A percentile compares a stretch with the other conserved stretches of the same genome.
Evolutionary conservation across 805 yeast species (phyloP).

Genomic region (Teunomyces cretensis): DNA sequence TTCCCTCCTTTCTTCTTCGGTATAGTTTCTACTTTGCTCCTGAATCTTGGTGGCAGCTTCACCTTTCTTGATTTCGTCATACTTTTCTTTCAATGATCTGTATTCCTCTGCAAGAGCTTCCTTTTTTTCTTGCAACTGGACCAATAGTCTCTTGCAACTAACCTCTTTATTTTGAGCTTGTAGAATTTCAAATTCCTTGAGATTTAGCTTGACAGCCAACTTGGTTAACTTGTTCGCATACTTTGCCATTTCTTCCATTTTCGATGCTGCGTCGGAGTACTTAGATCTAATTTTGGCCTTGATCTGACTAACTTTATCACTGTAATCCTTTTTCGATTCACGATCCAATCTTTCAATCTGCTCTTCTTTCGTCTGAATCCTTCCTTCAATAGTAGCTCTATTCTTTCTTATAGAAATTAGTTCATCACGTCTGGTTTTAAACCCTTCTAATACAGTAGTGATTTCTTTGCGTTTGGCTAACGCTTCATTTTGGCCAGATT

Average conservation of each 20-base stretch:
- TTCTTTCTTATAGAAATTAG: slow-evolving; percentile 12
- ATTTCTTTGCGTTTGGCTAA: slow-evolving; percentile 12
- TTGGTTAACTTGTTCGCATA: slow-evolving; percentile 21
- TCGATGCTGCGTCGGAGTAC: slow-evolving; percentile 16
- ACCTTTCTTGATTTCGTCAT: slow-evolving; percentile 39
- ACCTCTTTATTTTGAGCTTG: slow-evolving; percentile 19
- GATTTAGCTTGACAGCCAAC: slow-evolving; percentile 12
- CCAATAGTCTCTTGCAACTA: slow-evolving; percentile 22
- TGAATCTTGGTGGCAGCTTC: slow-evolving; percentile 38
- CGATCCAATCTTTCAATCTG: slow-evolving; percentile 31
- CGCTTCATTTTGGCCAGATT: slow-evolving; percentile 15
- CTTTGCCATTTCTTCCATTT: slow-evolving; percentile 21
- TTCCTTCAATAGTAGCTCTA: slow-evolving; percentile 18
- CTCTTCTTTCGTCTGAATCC: slow-evolving; percentile 25
- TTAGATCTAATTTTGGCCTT: slow-evolving; percentile 24
- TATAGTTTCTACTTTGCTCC: slow-evolving; percentile 35
- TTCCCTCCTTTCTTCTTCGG: slow-evolving; percentile 37
- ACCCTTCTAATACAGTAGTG: slow-evolving; percentile 6
- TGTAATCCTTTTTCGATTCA: slow-evolving; percentile 43
- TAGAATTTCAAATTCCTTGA: slow-evolving; percentile 13
- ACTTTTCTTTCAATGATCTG: slow-evolving; percentile 30
- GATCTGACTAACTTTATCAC: slow-evolving; percentile 35
- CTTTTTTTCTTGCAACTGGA: slow-evolving; percentile 27
- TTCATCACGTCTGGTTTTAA: slow-evolving; percentile 11
- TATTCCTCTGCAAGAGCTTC: slow-evolving; percentile 29